Base-by-base conservation (phyloP, 148 eudicot genomes). In the Nepenthes gracilis region DNA sequence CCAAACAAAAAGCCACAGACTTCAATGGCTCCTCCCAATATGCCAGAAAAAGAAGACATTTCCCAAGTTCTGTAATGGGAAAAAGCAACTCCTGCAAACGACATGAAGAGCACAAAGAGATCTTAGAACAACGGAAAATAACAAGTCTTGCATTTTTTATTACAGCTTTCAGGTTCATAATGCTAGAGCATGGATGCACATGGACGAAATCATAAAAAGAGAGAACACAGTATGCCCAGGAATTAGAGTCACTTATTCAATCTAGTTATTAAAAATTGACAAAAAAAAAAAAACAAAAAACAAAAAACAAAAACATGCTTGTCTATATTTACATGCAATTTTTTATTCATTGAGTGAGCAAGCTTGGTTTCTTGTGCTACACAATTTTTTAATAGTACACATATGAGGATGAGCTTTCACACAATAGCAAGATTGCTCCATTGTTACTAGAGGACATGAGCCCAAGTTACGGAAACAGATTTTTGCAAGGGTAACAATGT, bases 11-110 rank as follows among this genome's bases (percentile, higher is more conserved):
- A 15, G 63, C 58, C 57, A 64, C 43, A 62, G 96, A 92, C 75
- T 86, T 88, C 63, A 78, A 64, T 63, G 81, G 80, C 72, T 88
- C 85, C 68, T 92, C 90, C 98, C 98, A 92, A 59, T 67, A 75
- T 49, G 74, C 71, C 61, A 92, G 50, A 66, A 81, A 77, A 50
- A 76, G 55, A 47, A 92, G 80, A 76, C 64, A 70, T 32, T 69
- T 75, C 68, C 83, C 76, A 63, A 85, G 36, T 70, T 80, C 75
- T 14, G 53, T 65, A 47, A 77, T 23, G 35, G 98, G 98, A 74
- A 64, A 81, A 59, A 92, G 81, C 54, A 92, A 75, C 75, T 92
- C 98, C 98, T 92, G 85, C 72, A 76, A 55, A 53, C 12, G 10
- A 14, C 4, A 54, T 13, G 6, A 33, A 13, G 36, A 35, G 49